Conservation (phyloP, 2,329 filamentous ascomycete species). For the Pseudocercospora crystallina region DNA sequence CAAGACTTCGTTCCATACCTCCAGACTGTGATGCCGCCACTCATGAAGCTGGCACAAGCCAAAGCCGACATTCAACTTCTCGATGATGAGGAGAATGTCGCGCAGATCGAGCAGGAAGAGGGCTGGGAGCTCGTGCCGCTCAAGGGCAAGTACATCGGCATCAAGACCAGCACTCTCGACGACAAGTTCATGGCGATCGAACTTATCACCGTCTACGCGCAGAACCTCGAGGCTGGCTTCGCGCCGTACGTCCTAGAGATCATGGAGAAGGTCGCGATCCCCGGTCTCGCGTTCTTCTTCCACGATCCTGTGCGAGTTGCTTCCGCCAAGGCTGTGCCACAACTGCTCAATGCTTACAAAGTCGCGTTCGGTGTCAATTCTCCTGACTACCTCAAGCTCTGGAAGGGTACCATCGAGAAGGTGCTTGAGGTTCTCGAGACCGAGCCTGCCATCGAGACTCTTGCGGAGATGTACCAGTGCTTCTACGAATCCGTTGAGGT, state of each 20-base stretch:
- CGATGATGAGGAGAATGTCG: conserved; percentile 91
- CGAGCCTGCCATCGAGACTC: conserved; percentile 91
- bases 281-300: conserved; percentile 96
- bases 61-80: conserved; percentile 97
- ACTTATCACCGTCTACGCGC: conserved; percentile 93
- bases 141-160: conserved; percentile 97
- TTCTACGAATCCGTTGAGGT: conserved; percentile 99
- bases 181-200: conserved; percentile 99
- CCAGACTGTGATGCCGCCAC: conserved; percentile 87
- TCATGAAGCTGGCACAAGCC: conserved; percentile 85
- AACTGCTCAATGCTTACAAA: conserved; percentile 90
- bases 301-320: conserved; percentile 95
- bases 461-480: conserved; percentile 99
- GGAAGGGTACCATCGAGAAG: conserved; percentile 83
- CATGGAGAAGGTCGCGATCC: conserved; percentile 94
- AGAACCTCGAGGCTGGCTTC: conserved; percentile 90
- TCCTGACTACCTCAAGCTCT: conserved; percentile 75
- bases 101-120: conserved; percentile 88
- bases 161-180: conserved; percentile 93
- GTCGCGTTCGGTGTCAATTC: conserved; percentile 82
- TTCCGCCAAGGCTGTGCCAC: conserved; percentile 90
- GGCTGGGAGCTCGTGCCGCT: conserved; percentile 97
- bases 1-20: conserved; percentile 91
- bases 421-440: conserved; percentile 89
- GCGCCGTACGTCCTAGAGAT: conserved; percentile 89